Base-by-base conservation (phyloP, 805 yeast genomes). In the Zygotorulaspora danielsina region DNA sequence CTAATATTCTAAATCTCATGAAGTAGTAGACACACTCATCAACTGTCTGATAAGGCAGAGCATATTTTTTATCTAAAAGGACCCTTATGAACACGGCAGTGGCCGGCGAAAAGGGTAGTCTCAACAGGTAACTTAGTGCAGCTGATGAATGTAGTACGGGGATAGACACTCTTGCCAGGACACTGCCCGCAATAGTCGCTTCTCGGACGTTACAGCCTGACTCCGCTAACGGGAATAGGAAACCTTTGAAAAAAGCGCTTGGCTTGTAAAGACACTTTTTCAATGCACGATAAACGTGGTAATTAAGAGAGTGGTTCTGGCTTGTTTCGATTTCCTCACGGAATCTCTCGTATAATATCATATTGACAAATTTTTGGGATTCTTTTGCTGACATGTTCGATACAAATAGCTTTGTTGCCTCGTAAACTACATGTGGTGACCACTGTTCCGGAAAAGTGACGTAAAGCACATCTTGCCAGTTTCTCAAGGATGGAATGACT, bases 141-240 rank as follows among this genome's bases (percentile, higher is more conserved):
- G 94, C 97, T 2, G 97, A 84, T 1, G 98, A 90, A 69, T 93
- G 98, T 55, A 88, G 75, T 4, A 84, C 95, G 9, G 98, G 98
- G 20, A 93, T 80, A 4, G 97, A 89, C 12, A 89, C 82, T 62
- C 88, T 89, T 15, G 86, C 71, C 45, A 93, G 71, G 7, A 93
- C 87, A 19, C 97, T 88, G 16, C 95, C 95, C 12, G 90, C 95
- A 61, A 93, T 88, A 45, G 93, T 79, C 4, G 98, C 97, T 63
- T 93, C 99, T 57, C 95, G 78, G 6, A 86, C 81, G 3, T 95
- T 74, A 64, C 97, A 89, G 38, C 84, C 84, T n/a, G 78, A 74
- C 55, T 87, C 94, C 12, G 88, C 84, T 42, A 93, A 70, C 17
- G 97, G 97, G 59, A 93, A 85, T 44, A 93, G 69, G 57, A 93